Percentiles rank a stretch among this genome's conserved stretches.
Conservation (phyloP, 2,329 filamentous ascomycete species). For the Falciphora oryzae region DNA sequence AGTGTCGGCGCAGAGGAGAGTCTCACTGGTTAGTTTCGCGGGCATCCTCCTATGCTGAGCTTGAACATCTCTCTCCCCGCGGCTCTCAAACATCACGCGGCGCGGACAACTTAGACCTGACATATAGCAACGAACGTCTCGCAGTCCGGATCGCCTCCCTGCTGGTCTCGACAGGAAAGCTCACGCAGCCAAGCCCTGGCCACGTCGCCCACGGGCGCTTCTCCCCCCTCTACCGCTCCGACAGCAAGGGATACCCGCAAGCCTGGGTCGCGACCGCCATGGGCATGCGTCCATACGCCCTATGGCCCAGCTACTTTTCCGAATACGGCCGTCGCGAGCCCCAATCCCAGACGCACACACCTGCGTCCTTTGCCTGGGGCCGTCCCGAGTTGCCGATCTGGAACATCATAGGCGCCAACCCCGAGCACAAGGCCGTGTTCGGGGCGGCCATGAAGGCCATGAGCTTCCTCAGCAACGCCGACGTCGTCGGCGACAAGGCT, state of each 20-base stretch:
- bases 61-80: too few species aligned
- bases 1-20: background rate
- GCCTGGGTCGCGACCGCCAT: background rate
- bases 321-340: conserved; percentile 27
- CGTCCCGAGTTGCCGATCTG: conserved; percentile 25
- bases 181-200: background rate
- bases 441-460: conserved; percentile 24
- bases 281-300: conserved; percentile 20
- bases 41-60: background rate
- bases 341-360: conserved; percentile 18
- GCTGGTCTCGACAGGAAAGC: background rate
- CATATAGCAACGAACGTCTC: background rate
- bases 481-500: conserved; percentile 19
- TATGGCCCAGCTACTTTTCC: conserved; percentile 26
- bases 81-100: background rate
- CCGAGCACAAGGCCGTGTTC: conserved; percentile 18
- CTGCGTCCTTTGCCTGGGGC: conserved; percentile 23
- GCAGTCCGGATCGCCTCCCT: background rate
- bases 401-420: conserved; percentile 23
- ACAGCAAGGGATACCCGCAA: background rate
- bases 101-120: background rate
- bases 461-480: conserved; percentile 18
- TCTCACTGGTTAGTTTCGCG: background rate
- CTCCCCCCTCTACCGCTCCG: background rate
- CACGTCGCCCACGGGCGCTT: background rate